Base-by-base conservation (phyloP, 768 basidiomycete species). In the Pulveroboletus frians region DNA sequence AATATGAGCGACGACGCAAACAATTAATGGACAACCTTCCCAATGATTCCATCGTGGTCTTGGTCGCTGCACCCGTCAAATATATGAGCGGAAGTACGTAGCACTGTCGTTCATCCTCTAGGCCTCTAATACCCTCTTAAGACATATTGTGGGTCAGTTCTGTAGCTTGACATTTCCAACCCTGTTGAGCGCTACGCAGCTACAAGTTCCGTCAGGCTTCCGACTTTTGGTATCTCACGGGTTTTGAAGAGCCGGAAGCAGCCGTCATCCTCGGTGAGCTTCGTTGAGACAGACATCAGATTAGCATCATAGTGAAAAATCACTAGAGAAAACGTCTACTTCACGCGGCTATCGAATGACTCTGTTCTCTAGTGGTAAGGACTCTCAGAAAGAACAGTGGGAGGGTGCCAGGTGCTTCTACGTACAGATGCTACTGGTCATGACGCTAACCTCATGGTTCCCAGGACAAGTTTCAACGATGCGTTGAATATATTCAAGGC, bases 201-300 rank as follows among this genome's bases (percentile, higher is more conserved):
- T 96, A 97, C 76, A 93, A 93, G 65, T 96, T 90, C 63, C 81
- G 95, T 20, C 95, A 95, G 69, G 81, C 82, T 0, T 92, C 89
- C 32, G 85, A 95, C 68, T 90, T 94, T 65, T 92, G 87, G 87
- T 98, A 99, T 66, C 74, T 99, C 13, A 96, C 96, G 0, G 96
- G 96, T 10, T 96, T 96, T 60, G 82, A 92, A 49, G 95, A 98
- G 63, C 90, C 93, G 1, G 87, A 95, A 48, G 80, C 95, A 15
- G 93, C 90, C 1, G 72, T 98, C 37, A 75, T 97, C 34, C 75
- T 99, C 39, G 83, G 92, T 89, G 43, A 59, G 57, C 41, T 21
- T 32, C 74, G 49, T 40, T 4, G 51, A 29, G 4, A 26, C 23
- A 26, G 23, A 13, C 10, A 7, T 23, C 20, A 20, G 20, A 5